Evolutionary conservation across 78 protist genomes (phyloP).

Genomic region (Dictyostelium brefeldianum): DNA sequence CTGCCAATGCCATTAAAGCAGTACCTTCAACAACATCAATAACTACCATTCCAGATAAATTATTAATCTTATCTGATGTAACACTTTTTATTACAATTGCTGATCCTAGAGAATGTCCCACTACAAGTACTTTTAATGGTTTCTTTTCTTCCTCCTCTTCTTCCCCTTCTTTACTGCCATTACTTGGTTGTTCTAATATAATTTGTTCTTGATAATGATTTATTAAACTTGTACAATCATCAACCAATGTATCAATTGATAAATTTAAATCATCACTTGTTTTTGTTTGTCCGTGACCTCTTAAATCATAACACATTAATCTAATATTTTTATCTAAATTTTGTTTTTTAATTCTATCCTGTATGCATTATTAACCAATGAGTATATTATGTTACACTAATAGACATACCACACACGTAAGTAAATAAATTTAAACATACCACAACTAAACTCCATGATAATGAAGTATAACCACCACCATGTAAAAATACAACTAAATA

Average conservation of each 20-base stretch:
- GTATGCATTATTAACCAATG: too few relatives aligned
- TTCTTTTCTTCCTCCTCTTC: background rate
- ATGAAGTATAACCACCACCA: conserved; percentile 83
- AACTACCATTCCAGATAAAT: conserved; percentile 71
- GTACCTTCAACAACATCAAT: conserved; percentile 96
- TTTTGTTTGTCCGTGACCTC: conserved; percentile 83
- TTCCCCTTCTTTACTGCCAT: background rate
- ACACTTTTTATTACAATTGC: conserved; percentile 65
- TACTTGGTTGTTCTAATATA: background rate
- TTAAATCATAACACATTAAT: conserved; percentile 59
- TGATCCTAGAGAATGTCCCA: conserved; percentile 86
- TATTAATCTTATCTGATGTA: background rate
- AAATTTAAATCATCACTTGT: conserved; percentile 58
- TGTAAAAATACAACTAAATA: conserved; percentile 51
- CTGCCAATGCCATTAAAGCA: conserved; percentile 81
- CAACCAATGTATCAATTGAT: conserved; percentile 54
- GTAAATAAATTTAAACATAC: conserved; percentile 12
- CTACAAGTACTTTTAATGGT: conserved; percentile 54
- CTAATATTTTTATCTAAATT: conserved; percentile 22
- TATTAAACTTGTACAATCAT: conserved; percentile 42
- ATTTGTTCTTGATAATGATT: conserved; percentile 6
- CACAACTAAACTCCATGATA: conserved; percentile 68
- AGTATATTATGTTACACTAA: background rate
- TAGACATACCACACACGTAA: too few relatives aligned
- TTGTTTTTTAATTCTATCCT: conserved; percentile 7